Evolutionary conservation across 805 yeast genomes (phyloP).

Genomic region (Teunomyces funiuensis): DNA sequence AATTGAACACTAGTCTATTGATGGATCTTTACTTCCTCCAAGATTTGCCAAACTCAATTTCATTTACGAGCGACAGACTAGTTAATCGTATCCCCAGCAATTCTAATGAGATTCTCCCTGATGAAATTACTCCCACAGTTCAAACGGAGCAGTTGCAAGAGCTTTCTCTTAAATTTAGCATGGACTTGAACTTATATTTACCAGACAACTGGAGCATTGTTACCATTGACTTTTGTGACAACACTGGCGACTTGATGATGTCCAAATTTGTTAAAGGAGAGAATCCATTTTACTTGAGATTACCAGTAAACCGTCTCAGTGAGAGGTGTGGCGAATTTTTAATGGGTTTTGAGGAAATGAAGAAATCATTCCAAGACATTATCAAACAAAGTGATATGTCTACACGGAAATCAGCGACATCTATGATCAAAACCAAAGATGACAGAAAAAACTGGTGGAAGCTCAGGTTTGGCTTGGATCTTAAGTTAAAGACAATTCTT

Average conservation of each 20-base stretch:
- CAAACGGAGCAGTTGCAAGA: background rate
- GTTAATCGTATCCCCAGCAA: slow-evolving; percentile 15
- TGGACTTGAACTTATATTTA: slow-evolving; percentile 10
- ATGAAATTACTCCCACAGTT: background rate
- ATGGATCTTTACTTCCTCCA: slow-evolving; percentile 19
- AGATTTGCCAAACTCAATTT: slow-evolving; percentile 20
- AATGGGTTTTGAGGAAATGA: slow-evolving; percentile 44
- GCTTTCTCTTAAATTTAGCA: slow-evolving; percentile 9
- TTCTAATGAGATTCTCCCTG: slow-evolving; percentile 12
- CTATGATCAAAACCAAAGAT: slow-evolving; percentile 51
- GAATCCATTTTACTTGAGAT: slow-evolving; percentile 48
- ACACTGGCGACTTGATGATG: slow-evolving; percentile 58
- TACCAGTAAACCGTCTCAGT: slow-evolving; percentile 47
- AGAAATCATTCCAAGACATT: slow-evolving; percentile 35
- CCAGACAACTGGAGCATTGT: slow-evolving; percentile 60
- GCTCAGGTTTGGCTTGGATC: slow-evolving; percentile 60
- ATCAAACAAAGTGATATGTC: slow-evolving; percentile 62
- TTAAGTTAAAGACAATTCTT: slow-evolving; percentile 52
- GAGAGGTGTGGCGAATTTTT: slow-evolving; percentile 35
- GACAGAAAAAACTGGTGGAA: slow-evolving; percentile 81
- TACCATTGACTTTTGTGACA: slow-evolving; percentile 57
- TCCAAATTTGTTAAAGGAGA: slow-evolving; percentile 37
- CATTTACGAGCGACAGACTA: slow-evolving; percentile 20
- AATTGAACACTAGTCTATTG: slow-evolving; percentile 13
- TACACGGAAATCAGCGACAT: slow-evolving; percentile 54